Evolutionary conservation across 768 basidiomycete genomes (phyloP).

Genomic region (Auriscalpium vulgare): DNA sequence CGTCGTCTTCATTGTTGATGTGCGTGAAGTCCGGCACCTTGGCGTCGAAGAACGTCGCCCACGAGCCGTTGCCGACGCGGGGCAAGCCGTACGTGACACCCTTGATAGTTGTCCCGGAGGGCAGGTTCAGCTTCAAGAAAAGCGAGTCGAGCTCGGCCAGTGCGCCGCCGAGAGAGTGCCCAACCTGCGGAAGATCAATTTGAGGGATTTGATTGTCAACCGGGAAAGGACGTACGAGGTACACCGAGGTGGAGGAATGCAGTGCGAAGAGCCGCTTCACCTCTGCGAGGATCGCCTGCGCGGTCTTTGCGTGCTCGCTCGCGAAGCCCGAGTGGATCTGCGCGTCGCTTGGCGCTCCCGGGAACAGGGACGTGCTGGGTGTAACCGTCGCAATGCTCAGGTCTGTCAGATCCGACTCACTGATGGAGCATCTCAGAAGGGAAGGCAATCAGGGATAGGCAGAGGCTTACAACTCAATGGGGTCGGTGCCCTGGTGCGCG

Average conservation of each 20-base stretch:
- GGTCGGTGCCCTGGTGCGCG: conserved; percentile 53
- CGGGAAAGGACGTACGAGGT: conserved; percentile 2
- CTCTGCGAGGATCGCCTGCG: conserved; percentile 28
- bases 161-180: conserved; percentile 12
- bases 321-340: conserved; percentile 47
- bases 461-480: conserved; percentile 37
- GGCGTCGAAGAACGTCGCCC: conserved; percentile 14
- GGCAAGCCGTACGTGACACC: conserved; percentile 41
- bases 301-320: conserved; percentile 2
- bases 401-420: conserved; percentile 44
- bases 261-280: conserved; percentile 2
- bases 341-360: conserved; percentile 36
- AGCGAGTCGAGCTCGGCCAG: conserved; percentile 13
- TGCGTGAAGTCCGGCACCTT: conserved; percentile 20
- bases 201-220: too few relatives aligned
- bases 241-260: conserved; percentile 20
- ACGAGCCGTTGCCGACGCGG: conserved; percentile 35
- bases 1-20: conserved; percentile 31
- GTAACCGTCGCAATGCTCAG: conserved; percentile 24
- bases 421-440: conserved; percentile 13
- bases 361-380: conserved; percentile 43
- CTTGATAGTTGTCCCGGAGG: conserved; percentile 24
- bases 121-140: conserved; percentile 14
- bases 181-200: not conserved
- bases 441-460: not conserved